Base-by-base conservation (phyloP, 2,329 filamentous ascomycete species). In the Monosporascus sp. region DNA sequence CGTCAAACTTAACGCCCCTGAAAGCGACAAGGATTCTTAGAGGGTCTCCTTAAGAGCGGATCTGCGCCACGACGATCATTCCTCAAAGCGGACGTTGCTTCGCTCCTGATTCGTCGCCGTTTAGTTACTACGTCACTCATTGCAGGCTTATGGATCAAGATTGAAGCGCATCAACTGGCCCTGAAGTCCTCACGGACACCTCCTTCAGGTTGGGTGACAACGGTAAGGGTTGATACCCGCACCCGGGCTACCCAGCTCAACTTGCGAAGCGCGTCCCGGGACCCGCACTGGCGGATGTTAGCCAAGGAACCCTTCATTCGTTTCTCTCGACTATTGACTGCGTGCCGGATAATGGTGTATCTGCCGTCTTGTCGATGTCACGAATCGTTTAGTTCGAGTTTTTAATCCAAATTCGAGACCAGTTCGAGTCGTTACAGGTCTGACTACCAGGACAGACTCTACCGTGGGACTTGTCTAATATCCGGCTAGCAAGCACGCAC, bases 301-400 rank as follows among this genome's bases (percentile, higher is more conserved):
- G 31, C 19, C 26, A 19, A 20, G 24, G 44, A 41, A 31, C 38
- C 31, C 11, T 37, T 53, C 38, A 35, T 55, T 26, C 48, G 52
- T 24, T 8, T 51, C 8, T 17, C 37, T 37, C 20, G 38, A 24
- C 37, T 47, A 37, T 52, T 26, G 7, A 37, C 24, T 48, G 27
- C 26, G 44, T 20, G 35, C 26, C 16, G 45, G 52, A 60, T 55
- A 27, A 60, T 62, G 58, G 54, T 24, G 49, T 49, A 38, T 31
- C 35, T 49, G 17, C 37, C n/a, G 20, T 44, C 51, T 17, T 43
- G 22, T 38, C 16, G 47, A 50, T 24, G 40, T 43, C 19, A 20
- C 22, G 31, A 49, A 50, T 41, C 26, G 37, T 40, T 35, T 41
- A n/a, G n/a, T 44, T 22, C 45, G 26, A 50, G 7, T 9, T 48